Conservation (phyloP, 768 basidiomycete species). For the Inosperma sp. region DNA sequence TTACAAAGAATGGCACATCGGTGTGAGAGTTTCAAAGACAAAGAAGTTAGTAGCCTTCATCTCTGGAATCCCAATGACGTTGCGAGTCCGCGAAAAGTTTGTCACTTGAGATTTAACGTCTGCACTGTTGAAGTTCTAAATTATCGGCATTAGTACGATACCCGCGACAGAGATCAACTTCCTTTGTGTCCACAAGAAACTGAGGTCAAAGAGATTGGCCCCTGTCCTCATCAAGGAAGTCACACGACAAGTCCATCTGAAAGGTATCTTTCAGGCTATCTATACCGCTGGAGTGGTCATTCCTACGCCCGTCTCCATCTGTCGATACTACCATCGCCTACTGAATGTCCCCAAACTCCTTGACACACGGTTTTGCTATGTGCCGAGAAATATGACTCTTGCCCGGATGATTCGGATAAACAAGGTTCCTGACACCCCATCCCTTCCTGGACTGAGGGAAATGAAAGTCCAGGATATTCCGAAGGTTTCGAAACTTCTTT, state of each 20-base stretch:
- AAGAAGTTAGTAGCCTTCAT: constrained; percentile 97
- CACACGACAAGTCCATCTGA: constrained; percentile 85
- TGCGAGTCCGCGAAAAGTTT: constrained; percentile 83
- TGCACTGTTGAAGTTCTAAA: not conserved
- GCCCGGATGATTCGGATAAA: constrained; percentile 84
- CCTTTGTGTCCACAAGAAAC: constrained; percentile 95
- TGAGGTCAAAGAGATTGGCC: constrained; percentile 89
- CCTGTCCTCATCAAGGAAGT: constrained; percentile 98
- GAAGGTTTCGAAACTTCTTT: constrained; percentile 65
- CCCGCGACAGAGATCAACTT: constrained; percentile 90
- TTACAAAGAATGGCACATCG: constrained; percentile 91
- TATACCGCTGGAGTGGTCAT: constrained; percentile 93
- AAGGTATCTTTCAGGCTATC: constrained; percentile 92
- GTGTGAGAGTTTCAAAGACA: constrained; percentile 85
- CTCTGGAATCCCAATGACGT: constrained; percentile 80
- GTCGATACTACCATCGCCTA: constrained; percentile 90
- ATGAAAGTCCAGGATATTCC: constrained; percentile 79
- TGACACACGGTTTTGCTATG: constrained; percentile 82
- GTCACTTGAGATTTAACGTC: constrained; percentile 23
- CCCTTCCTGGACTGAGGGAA: constrained; percentile 71
- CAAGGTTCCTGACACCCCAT: constrained; percentile 53
- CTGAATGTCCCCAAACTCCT: constrained; percentile 90
- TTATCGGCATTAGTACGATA: constrained; percentile 48
- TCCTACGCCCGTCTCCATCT: constrained; percentile 88
- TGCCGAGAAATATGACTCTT: constrained; percentile 83